Evolutionary conservation across 352 stramenopile species (phyloP), one percentile per base, ranked within the genome.

Genomic region (Phytophthora parvispora): DNA sequence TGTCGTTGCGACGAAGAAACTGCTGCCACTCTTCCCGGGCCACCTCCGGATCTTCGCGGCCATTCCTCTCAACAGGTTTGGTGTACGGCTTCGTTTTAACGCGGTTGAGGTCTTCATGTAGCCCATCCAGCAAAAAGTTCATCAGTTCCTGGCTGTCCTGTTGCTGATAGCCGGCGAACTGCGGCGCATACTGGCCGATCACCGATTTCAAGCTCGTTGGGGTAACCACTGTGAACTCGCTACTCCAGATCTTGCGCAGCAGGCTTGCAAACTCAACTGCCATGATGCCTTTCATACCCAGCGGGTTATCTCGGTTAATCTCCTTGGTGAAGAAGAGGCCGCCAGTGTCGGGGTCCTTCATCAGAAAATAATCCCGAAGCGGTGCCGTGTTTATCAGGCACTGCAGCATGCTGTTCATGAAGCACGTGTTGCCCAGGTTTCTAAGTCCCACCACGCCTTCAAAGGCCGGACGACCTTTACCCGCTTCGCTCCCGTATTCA

Each of bases 241-340:
- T 94, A 34, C 81, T 86, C 95, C 97, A 99, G 74, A 99, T 97
- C 51, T 98, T 89, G n/a, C 89, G 86, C 20, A 99, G 60, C 6
- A 99, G 76, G 27, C 77, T 86, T 0, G 92, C 97, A 81, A 99
- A 99, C n/a, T 98, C 93, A n/a, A 84, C 84, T 2, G 97, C 97
- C 63, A 99, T 96, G 60, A 91, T 89, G 9, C 97, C 97, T 36
- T 97, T 93, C 86, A 95, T 94, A 3, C 87, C 89, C 3, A 99
- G 84, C 20, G 98, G 97, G 69, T 99, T 99, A 20, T 94, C 77
- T 61, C 84, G 77, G 69, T 99, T 99, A 45, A 99, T 87, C 64
- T 99, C 89, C 13, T 80, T 78, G 25, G 80, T 60, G 58, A 92
- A 92, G 29, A 72, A 60, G 16, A 56, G 58, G 9, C 55, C 60